Conservation (phyloP, 495 filamentous ascomycete species). For the Hypoxylon fuscum region DNA sequence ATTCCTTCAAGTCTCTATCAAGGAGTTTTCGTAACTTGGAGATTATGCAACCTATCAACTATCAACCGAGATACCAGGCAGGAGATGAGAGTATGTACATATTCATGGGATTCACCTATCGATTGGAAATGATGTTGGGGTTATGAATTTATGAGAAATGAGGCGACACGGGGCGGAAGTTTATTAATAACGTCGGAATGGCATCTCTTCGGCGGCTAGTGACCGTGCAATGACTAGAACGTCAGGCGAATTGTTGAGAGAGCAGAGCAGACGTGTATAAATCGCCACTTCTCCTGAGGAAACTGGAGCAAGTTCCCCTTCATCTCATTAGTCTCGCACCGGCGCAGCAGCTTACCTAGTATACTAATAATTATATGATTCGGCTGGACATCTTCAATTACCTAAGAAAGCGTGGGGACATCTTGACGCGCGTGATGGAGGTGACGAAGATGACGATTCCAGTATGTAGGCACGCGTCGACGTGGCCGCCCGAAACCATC, state of each 20-base stretch:
- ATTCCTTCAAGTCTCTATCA: conserved; percentile 1
- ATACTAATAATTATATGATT: not conserved
- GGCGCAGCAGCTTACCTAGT: not conserved
- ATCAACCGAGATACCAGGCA: not conserved
- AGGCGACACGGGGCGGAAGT: not conserved
- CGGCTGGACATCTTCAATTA: not conserved
- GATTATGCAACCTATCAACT: not conserved
- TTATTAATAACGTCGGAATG: not conserved
- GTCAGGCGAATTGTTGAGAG: not conserved
- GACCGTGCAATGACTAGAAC: not conserved
- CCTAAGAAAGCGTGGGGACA: too few relatives aligned
- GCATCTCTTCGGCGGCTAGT: not conserved
- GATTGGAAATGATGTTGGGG: conserved; percentile 8
- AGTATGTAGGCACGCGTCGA: not conserved
- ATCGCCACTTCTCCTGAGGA: not conserved
- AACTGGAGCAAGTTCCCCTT: not conserved
- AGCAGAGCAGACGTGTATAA: not conserved
- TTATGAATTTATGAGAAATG: not conserved
- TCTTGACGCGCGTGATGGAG: too few relatives aligned
- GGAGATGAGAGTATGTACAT: conserved; percentile 4
- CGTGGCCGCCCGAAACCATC: not conserved
- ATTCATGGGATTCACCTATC: conserved; percentile 9
- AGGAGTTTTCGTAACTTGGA: not conserved
- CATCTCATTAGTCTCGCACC: not conserved
- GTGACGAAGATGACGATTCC: conserved; percentile 3